Conservation (phyloP, 1,139 yeast species). For the Fermentozyma sake region DNA sequence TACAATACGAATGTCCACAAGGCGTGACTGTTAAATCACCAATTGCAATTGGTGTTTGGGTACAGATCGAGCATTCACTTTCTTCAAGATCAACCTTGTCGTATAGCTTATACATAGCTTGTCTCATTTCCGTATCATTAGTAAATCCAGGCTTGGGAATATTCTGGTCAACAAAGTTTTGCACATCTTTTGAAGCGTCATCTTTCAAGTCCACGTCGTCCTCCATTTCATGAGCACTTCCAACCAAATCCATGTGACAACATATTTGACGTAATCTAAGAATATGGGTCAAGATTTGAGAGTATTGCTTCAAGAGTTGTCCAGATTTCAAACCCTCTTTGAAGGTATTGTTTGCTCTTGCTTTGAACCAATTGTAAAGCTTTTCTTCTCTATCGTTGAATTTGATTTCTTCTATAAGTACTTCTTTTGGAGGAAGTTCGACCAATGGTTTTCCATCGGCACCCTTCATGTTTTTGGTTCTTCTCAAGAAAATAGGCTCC, state of each 20-base stretch:
- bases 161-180: constrained; percentile 11
- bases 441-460: constrained; percentile 73
- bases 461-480: constrained; percentile 84
- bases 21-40: constrained; percentile 63
- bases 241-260: constrained; percentile 71
- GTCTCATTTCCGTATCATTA: constrained; percentile 28
- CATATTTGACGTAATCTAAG: constrained; percentile 83
- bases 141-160: constrained; percentile 22
- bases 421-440: constrained; percentile 70
- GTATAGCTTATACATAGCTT: constrained; percentile 25
- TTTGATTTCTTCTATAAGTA: constrained; percentile 60
- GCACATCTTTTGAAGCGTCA: constrained; percentile 10
- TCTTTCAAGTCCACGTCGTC: constrained; percentile 23
- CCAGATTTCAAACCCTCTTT: constrained; percentile 62
- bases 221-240: constrained; percentile 37
- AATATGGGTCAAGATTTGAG: constrained; percentile 79
- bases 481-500: constrained; percentile 76
- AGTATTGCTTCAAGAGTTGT: constrained; percentile 65
- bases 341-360: constrained; percentile 66
- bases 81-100: constrained; percentile 29
- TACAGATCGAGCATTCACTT: constrained; percentile 82
- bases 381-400: constrained; percentile 64
- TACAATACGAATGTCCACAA: constrained; percentile 81
- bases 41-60: constrained; percentile 53
- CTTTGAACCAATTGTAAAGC: constrained; percentile 67